These are phyloP conservation scores for Lasiodiplodia sp. DNA, from an alignment of 2,329 filamentous ascomycete species.

Conservation along the genomic window DNA sequence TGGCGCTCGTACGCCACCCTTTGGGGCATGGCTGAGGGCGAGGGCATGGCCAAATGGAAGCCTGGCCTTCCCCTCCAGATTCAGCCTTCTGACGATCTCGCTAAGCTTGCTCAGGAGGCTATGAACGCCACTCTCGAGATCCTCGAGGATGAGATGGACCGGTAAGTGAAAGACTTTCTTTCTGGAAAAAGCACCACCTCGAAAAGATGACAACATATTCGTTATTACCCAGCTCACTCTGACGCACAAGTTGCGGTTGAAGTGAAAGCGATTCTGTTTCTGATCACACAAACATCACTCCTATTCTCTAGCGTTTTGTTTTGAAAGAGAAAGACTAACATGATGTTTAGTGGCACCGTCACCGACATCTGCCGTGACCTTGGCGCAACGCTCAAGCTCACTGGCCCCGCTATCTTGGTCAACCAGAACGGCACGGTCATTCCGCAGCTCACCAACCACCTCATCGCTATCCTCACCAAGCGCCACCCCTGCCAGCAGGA, in stretches of 20 bases:
- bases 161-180: conserved; percentile 68
- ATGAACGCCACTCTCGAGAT: conserved; percentile 82
- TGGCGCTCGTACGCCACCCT: conserved; percentile 94
- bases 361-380: conserved; percentile 96
- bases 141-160: conserved; percentile 90
- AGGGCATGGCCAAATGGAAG: conserved; percentile 81
- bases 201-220: conserved; percentile 76
- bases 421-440: conserved; percentile 70
- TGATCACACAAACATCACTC: conserved; percentile 56
- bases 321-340: conserved; percentile 13
- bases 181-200: conserved; percentile 31
- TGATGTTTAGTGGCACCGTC: conserved; percentile 72
- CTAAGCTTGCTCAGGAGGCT: conserved; percentile 85
- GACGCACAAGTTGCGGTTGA: conserved; percentile 84
- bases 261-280: conserved; percentile 79
- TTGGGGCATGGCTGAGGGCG: conserved; percentile 85
- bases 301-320: conserved; percentile 18
- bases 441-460: conserved; percentile 76
- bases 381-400: conserved; percentile 87
- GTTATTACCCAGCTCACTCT: conserved; percentile 99
- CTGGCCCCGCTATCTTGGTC: conserved; percentile 83
- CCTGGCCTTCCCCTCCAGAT: conserved; percentile 84
- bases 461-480: conserved; percentile 83
- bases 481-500: conserved; percentile 94
- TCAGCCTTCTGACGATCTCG: conserved; percentile 78